Evolutionary conservation across 257 asterid genomes (phyloP).

Genomic region (Paraleonurus japonicus): DNA sequence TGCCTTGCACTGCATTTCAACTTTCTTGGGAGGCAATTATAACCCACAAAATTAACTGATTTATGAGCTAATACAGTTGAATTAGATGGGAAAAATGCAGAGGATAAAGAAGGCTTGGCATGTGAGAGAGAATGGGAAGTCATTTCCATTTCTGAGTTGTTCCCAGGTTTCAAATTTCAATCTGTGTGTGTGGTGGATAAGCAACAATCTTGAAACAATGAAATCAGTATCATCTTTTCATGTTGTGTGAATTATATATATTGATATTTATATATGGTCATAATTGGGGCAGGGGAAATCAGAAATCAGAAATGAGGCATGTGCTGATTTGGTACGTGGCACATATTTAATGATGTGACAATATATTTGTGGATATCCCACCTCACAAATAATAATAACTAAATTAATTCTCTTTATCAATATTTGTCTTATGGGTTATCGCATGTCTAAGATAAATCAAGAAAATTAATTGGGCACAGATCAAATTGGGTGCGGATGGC

Average conservation of each 20-base stretch:
- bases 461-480: too few relatives aligned
- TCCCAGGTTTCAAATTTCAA: neutral
- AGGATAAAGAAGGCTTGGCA: slow-evolving; percentile 32
- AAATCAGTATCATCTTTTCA: neutral
- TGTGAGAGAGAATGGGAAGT: slow-evolving; percentile 30
- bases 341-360: neutral
- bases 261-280: neutral
- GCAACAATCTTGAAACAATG: neutral
- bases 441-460: too few relatives aligned
- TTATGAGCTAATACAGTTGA: slow-evolving; percentile 26
- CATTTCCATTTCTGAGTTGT: slow-evolving; percentile 27
- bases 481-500: too few relatives aligned
- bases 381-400: neutral
- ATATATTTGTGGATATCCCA: neutral
- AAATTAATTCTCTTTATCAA: too few relatives aligned
- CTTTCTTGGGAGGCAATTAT: slow-evolving; percentile 46
- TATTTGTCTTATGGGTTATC: too few relatives aligned
- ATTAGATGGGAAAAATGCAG: slow-evolving; percentile 28
- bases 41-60: slow-evolving; percentile 46
- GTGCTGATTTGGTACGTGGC: slow-evolving; percentile 19
- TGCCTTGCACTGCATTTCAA: slow-evolving; percentile 34
- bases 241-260: neutral
- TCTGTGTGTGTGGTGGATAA: slow-evolving; percentile 4
- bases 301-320: neutral
- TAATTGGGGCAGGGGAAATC: neutral